A percentile compares a stretch with the other conserved stretches of the same genome.
These are phyloP conservation scores for Starmerella kuoi DNA, from an alignment of 805 yeast species.

Conservation along the genomic window DNA sequence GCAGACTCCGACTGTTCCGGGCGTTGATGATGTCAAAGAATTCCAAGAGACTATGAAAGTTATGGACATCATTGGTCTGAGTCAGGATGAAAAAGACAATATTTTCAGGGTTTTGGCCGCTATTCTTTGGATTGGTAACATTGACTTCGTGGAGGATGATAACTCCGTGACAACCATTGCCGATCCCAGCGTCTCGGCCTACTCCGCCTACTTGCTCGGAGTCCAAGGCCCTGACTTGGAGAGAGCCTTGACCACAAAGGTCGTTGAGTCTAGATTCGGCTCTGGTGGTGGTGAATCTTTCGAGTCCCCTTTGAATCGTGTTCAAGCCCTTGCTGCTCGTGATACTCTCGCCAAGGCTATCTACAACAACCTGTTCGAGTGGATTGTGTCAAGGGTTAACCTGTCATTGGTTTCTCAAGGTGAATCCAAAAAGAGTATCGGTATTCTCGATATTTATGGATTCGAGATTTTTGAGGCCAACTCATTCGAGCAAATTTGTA, in stretches of 20 bases:
- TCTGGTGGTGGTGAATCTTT: constrained; percentile 83
- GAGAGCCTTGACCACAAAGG: constrained; percentile 62
- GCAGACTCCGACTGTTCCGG: constrained; percentile 72
- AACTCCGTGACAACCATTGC: constrained; percentile 73
- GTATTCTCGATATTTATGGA: constrained; percentile 90
- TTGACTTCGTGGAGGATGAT: constrained; percentile 63
- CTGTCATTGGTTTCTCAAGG: constrained; percentile 49
- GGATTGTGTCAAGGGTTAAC: constrained; percentile 92
- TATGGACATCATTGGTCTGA: constrained; percentile 76
- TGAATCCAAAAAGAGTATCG: constrained; percentile 47
- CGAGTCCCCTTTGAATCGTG: constrained; percentile 82
- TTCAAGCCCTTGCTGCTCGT: constrained; percentile 82
- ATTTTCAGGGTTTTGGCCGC: constrained; percentile 77
- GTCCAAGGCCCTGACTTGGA: constrained; percentile 57
- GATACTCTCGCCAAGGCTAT: constrained; percentile 93
- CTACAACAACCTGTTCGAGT: constrained; percentile 83
- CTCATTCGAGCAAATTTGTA: constrained; percentile 90
- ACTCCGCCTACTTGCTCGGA: constrained; percentile 81
- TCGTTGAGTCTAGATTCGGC: constrained; percentile 84
- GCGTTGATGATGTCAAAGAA: constrained; percentile 73
- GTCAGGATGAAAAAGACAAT: constrained; percentile 74
- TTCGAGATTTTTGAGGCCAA: constrained; percentile 92
- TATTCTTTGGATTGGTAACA: constrained; percentile 88
- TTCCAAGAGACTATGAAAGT: constrained; percentile 72
- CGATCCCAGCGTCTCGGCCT: constrained; percentile 84